These are phyloP conservation scores for Suhomyces bokatorum DNA, from an alignment of 1,139 yeast genomes.

Conservation along the genomic window DNA sequence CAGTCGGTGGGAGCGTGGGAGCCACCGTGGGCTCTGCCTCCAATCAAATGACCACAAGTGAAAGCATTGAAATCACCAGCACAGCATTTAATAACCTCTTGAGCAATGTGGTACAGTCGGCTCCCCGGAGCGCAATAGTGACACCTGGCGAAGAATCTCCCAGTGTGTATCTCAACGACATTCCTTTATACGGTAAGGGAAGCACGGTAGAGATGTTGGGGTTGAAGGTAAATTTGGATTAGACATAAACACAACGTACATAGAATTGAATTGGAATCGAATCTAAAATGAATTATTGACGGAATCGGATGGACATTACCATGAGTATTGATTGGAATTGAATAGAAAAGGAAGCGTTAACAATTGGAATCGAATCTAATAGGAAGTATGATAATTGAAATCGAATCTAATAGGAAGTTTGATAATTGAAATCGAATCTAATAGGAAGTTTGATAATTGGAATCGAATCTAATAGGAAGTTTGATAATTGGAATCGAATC, in stretches of 20 bases:
- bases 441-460: not conserved
- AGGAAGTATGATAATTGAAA: too few relatives aligned
- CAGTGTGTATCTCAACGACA: conserved; percentile 38
- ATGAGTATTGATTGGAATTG: too few relatives aligned
- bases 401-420: too few relatives aligned
- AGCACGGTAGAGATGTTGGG: conserved; percentile 42
- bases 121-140: conserved; percentile 5
- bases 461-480: not conserved
- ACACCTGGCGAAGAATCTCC: conserved; percentile 13
- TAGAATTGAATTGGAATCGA: not conserved
- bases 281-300: too few relatives aligned
- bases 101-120: conserved; percentile 26
- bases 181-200: conserved; percentile 42
- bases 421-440: too few relatives aligned
- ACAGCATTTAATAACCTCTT: conserved; percentile 36
- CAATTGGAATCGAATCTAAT: not conserved
- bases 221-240: conserved; percentile 22
- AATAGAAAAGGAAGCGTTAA: not conserved
- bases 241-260: not conserved
- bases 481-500: too few relatives aligned
- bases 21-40: conserved; percentile 20
- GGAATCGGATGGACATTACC: too few relatives aligned
- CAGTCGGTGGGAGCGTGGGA: conserved; percentile 15
- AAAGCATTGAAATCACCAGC: conserved; percentile 27
- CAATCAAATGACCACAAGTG: conserved; percentile 14